Evolutionary conservation across 495 filamentous ascomycete species (phyloP), one percentile per base, ranked within the genome.

Genomic region (Melanomma pulvis-pyrius): DNA sequence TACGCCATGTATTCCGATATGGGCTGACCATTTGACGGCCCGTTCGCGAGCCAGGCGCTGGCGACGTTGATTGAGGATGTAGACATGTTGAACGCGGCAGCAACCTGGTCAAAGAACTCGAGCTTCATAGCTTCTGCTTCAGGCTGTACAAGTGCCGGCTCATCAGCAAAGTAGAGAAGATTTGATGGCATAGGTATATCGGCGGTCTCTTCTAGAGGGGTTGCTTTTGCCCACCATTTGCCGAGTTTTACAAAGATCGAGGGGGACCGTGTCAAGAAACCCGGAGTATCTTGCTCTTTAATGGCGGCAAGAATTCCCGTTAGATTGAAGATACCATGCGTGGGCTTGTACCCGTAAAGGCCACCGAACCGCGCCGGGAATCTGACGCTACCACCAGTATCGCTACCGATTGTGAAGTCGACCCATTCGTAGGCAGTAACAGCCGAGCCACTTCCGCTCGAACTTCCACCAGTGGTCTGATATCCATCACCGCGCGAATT

Each of bases 401-500:
- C 61, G 12, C 6, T 47, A 9, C 61, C 61, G 34, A 64, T 64
- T 1, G 61, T 28, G 29, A 64, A 57, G 26, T 58, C 61, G 28
- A 64, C 3, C 61, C 61, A 64, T 34, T 64, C 51, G 24, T 64
- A 64, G 1, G 61, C 51, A 3, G 61, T 50, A 5, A 34, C 36
- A 36, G 51, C 61, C 2, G 52, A 46, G 17, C 51, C 61, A 50
- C 34, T 57, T 15, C 51, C 61, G 11, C 19, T 57, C 3, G 22
- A 48, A 52, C 61, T 64, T 1, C 51, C 61, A 2, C 34, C 51
- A 32, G 61, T 46, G 1, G 51, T 57, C 28, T 64, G 51, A 28
- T 64, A 64, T 2, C 61, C 61, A 34, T 64, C 61, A 2, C 34
- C 36, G 17, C 61, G 32, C 26, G 61, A 28, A 36, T 64, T 64